phyloP scores from a whole-genome alignment of 805 yeast species.

The Metschnikowia koreensis region DNA sequence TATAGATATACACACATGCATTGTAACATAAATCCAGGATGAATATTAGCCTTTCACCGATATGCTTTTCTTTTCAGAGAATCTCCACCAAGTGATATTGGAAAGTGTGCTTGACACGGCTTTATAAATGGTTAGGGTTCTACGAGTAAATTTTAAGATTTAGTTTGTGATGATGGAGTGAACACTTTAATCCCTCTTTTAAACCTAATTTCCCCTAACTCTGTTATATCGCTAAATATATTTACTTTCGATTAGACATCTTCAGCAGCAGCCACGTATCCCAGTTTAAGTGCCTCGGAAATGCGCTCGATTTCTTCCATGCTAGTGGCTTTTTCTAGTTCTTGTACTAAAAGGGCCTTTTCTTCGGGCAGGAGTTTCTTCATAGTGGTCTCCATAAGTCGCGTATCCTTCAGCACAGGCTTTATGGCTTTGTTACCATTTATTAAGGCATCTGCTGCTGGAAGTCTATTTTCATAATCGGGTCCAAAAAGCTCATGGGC shows the following conservation, averaged over 20 bases:
- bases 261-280: constrained; percentile 5
- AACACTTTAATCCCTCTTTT: too few relatives aligned
- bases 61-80: too few relatives aligned
- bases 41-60: too few relatives aligned
- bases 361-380: constrained; percentile 55
- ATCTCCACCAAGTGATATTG: too few relatives aligned
- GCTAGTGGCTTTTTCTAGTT: constrained; percentile 61
- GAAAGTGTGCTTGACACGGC: too few relatives aligned
- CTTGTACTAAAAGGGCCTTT: constrained; percentile 46
- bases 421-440: constrained; percentile 1
- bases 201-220: too few relatives aligned
- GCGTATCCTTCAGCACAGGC: constrained; percentile 24
- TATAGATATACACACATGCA: too few relatives aligned
- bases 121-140: too few relatives aligned
- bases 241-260: neutral
- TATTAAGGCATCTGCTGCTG: constrained; percentile 29
- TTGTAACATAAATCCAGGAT: too few relatives aligned
- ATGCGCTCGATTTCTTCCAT: constrained; percentile 73
- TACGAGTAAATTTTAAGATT: too few relatives aligned
- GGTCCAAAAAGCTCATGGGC: constrained; percentile 45
- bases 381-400: constrained; percentile 35
- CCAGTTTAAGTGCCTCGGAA: constrained; percentile 36
- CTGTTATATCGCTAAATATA: too few relatives aligned
- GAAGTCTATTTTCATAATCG: constrained; percentile 22
- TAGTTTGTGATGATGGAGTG: too few relatives aligned